Percentiles rank a stretch among this genome's conserved stretches.
Conservation (phyloP, 495 filamentous ascomycete species). For the Cenococcum geophilum region DNA sequence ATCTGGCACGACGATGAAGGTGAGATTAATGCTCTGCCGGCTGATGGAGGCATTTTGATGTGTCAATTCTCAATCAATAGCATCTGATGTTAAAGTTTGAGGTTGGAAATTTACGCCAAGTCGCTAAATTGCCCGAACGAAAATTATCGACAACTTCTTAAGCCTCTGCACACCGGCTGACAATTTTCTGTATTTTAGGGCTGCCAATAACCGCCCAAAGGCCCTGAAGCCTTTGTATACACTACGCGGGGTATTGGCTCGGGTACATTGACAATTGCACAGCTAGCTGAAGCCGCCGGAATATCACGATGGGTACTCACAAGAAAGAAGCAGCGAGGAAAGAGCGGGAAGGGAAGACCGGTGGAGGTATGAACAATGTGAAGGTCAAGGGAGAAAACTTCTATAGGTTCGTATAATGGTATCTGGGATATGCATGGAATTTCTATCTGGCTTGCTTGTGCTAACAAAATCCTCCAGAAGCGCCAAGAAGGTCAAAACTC, state of each 20-base stretch:
- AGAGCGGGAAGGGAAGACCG: constrained; percentile 70
- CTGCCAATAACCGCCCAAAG: too few relatives aligned
- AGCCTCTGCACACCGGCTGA: too few relatives aligned
- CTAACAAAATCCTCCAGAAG: constrained; percentile 39
- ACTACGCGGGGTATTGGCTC: too few relatives aligned
- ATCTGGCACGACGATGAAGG: constrained; percentile 22
- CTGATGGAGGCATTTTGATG: constrained; percentile 32
- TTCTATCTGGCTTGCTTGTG: neutral
- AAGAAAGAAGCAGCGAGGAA: constrained; percentile 88
- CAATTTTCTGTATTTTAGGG: too few relatives aligned
- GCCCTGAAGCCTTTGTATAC: too few relatives aligned
- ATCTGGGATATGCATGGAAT: neutral
- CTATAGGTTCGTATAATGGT: constrained; percentile 52
- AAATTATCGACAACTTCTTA: too few relatives aligned
- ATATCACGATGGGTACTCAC: constrained; percentile 72
- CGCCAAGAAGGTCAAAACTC: constrained; percentile 78
- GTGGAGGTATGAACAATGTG: constrained; percentile 84
- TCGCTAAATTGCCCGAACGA: too few relatives aligned
- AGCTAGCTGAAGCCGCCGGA: constrained; percentile 1
- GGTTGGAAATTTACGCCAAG: too few relatives aligned
- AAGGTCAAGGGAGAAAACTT: constrained; percentile 94
- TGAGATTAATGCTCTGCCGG: constrained; percentile 24
- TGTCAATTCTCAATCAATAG: neutral
- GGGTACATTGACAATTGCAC: too few relatives aligned
- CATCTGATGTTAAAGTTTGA: too few relatives aligned